Base-by-base conservation (phyloP, 2,329 filamentous ascomycete species). In the Pseudogymnoascus sp. region DNA sequence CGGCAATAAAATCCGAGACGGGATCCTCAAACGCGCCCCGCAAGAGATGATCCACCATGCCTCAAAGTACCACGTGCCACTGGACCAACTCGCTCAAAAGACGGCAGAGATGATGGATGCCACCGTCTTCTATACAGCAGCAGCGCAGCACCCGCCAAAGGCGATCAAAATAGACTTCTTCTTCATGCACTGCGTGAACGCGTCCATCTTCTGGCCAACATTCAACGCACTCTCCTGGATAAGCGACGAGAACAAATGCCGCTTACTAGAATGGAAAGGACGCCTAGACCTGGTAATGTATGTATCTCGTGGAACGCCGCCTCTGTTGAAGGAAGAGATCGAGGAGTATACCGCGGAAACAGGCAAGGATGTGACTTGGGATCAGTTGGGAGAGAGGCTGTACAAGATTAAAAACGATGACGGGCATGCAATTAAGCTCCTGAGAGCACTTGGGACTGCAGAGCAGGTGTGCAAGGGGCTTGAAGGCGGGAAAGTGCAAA, bases 261-360 rank as follows among this genome's bases (percentile, higher is more conserved):
- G 90, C 5, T 77, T 96, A 0, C 79, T 96, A 6, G 89, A 95
- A 75, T 93, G 87, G 84, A 96, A 96, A 75, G 89, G 87, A 61
- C 85, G 92, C 45, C 76, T 87, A 69, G 90, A 95, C 72, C 77
- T 96, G 5, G 72, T 87, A 5, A 80, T 92, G 76, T 96, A 96
- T 73, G 83, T 87, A 0, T 89, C 88, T 1, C 81, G 89, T 8
- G 83, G 82, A 3, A 82, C 81, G 1, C 88, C 91, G 0, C 75
- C 81, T 0, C 80, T 93, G 0, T 76, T 81, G 0, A 64, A 85
- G 0, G 79, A 86, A 3, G 81, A 86, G 60, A 82, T 96, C 62
- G 75, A 74, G 0, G 72, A 75, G 0, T 93, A 95, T 71, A 74
- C 76, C 1, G 82, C 87, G 0, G 82, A 78, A 64, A 76, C 78